Percentiles rank a stretch among this genome's conserved stretches.
phyloP scores from a whole-genome alignment of 441 rosid genomes.

The Aleurites moluccanus region DNA sequence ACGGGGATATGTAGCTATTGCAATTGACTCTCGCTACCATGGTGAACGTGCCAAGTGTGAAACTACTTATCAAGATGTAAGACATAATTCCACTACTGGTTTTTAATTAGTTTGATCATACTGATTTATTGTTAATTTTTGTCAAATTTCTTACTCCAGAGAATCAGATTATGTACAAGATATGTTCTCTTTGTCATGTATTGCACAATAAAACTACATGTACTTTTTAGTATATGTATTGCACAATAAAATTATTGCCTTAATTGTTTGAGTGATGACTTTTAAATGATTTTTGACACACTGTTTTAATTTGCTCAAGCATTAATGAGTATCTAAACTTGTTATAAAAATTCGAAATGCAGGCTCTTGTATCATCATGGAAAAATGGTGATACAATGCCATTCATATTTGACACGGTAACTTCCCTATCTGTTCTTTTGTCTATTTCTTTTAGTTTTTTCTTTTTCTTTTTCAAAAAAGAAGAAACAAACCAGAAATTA shows the following conservation, averaged over 20 bases:
- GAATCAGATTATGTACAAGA: neutral
- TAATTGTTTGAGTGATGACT: neutral
- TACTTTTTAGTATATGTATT: neutral
- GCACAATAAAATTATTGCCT: too few species aligned
- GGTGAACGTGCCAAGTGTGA: constrained; percentile 70
- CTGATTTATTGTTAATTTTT: neutral
- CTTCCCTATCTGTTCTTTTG: constrained; percentile 3
- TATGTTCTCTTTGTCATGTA: neutral
- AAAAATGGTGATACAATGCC: constrained; percentile 83
- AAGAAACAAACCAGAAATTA: neutral
- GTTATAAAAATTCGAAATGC: constrained; percentile 28
- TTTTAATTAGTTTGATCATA: neutral
- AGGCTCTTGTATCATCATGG: constrained; percentile 94
- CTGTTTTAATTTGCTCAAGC: neutral
- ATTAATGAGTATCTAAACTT: neutral
- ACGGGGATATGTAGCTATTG: constrained; percentile 77
- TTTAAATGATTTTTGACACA: constrained; percentile 1
- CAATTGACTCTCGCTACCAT: constrained; percentile 88
- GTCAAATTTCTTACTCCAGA: neutral
- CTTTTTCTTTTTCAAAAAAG: neutral
- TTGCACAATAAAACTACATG: neutral
- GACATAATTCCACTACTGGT: constrained; percentile 5
- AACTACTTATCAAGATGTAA: constrained; percentile 67
- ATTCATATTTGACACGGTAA: constrained; percentile 88
- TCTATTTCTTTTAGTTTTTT: neutral